Percentiles rank a stretch among this genome's conserved stretches.
Conservation (phyloP, 768 basidiomycete species). For the Leccinum subgranulosum region DNA sequence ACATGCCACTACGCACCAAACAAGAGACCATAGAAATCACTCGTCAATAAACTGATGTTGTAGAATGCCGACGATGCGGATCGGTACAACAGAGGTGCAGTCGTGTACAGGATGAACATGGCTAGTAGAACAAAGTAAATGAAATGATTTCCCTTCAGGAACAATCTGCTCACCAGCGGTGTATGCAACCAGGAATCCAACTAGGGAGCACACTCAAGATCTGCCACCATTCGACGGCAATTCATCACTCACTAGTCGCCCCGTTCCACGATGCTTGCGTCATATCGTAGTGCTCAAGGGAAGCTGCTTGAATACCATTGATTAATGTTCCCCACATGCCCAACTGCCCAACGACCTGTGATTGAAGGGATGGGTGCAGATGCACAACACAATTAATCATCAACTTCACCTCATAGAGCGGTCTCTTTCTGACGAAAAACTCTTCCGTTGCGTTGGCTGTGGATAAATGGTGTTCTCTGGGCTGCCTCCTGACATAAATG, state of each 20-base stretch:
- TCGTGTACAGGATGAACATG: constrained; percentile 82
- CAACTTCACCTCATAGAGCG: constrained; percentile 64
- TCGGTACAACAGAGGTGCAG: constrained; percentile 82
- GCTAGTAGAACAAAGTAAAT: constrained; percentile 37
- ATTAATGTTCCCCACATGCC: constrained; percentile 84
- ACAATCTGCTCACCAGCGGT: constrained; percentile 34
- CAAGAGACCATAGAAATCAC: constrained; percentile 84
- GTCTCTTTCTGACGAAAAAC: constrained; percentile 75
- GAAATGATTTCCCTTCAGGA: neutral
- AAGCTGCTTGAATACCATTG: constrained; percentile 74
- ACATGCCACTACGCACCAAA: constrained; percentile 43
- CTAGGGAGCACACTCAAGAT: constrained; percentile 25
- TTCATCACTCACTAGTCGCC: constrained; percentile 55
- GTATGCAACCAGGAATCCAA: constrained; percentile 52
- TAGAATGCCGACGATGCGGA: constrained; percentile 83
- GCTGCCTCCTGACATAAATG: neutral
- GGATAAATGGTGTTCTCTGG: neutral
- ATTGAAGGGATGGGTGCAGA: neutral
- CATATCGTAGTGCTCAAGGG: constrained; percentile 69
- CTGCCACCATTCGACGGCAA: constrained; percentile 16
- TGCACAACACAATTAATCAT: neutral
- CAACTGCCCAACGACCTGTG: constrained; percentile 74
- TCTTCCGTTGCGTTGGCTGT: constrained; percentile 87
- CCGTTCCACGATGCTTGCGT: constrained; percentile 69
- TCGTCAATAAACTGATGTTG: constrained; percentile 81